These are phyloP conservation scores for Ettlia oleoabundans DNA, from an alignment of 139 green algal species.

Conservation along the genomic window DNA sequence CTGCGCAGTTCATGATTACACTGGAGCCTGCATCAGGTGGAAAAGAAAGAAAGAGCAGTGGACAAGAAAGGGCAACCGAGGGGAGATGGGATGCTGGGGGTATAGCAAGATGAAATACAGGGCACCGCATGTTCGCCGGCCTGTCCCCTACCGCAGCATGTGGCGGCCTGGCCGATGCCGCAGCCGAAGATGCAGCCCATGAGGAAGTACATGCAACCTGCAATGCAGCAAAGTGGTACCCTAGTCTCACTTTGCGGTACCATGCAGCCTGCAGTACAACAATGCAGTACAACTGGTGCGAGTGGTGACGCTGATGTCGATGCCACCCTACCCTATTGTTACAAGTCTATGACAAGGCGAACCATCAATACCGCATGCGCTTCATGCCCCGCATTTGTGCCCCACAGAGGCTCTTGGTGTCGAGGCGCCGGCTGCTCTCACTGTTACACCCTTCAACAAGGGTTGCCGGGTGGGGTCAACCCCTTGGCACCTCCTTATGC, in stretches of 20 bases:
- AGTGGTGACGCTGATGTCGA: too few relatives aligned
- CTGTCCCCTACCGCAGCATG: constrained; percentile 33
- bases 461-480: too few relatives aligned
- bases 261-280: neutral
- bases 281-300: neutral
- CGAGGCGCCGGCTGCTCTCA: too few relatives aligned
- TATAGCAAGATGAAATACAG: neutral
- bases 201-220: constrained; percentile 20
- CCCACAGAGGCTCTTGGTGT: too few relatives aligned
- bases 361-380: too few relatives aligned
- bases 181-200: constrained; percentile 40
- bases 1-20: constrained; percentile 43
- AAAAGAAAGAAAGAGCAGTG: neutral
- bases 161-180: constrained; percentile 44
- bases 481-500: too few relatives aligned
- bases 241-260: neutral
- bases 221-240: neutral
- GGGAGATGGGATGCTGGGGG: neutral
- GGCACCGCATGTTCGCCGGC: neutral
- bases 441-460: too few relatives aligned
- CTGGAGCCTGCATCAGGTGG: neutral
- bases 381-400: too few relatives aligned
- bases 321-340: too few relatives aligned
- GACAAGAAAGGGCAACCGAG: neutral
- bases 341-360: too few relatives aligned